Evolutionary conservation across 73 alveolate species (phyloP).

Genomic region (Paramecium tetraurelia): DNA sequence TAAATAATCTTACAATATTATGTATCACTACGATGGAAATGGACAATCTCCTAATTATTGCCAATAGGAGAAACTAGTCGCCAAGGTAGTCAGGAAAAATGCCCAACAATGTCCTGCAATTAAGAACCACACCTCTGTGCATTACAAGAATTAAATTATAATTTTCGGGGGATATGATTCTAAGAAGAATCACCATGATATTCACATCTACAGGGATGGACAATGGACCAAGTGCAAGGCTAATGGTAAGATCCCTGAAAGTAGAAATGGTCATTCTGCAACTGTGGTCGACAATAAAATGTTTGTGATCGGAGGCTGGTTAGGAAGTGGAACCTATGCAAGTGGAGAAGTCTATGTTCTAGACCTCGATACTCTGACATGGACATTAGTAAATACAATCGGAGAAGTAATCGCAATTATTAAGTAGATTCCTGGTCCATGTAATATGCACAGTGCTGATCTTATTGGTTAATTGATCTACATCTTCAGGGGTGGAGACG

Average conservation of each 20-base stretch:
- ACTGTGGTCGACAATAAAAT: slow-evolving; percentile 76
- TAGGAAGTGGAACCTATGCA: slow-evolving; percentile 82
- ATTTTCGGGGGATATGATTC: slow-evolving; percentile 89
- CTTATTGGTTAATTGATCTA: slow-evolving; percentile 71
- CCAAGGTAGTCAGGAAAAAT: neutral
- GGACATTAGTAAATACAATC: slow-evolving; percentile 69
- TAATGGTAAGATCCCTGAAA: slow-evolving; percentile 80
- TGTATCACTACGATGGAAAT: neutral
- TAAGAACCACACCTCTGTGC: slow-evolving; percentile 86
- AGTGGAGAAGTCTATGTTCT: slow-evolving; percentile 79
- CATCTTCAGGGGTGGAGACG: slow-evolving; percentile 94
- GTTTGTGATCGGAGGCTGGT: slow-evolving; percentile 91
- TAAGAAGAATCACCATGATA: slow-evolving; percentile 75
- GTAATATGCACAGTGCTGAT: slow-evolving; percentile 94
- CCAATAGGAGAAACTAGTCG: neutral
- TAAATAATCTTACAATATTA: too few species aligned
- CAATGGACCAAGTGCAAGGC: slow-evolving; percentile 64
- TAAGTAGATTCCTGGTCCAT: slow-evolving; percentile 75
- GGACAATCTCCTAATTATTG: neutral
- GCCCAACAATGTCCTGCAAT: slow-evolving; percentile 51
- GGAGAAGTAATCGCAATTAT: slow-evolving; percentile 59
- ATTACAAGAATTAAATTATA: slow-evolving; percentile 68
- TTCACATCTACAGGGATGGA: slow-evolving; percentile 66
- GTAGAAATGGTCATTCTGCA: slow-evolving; percentile 94
- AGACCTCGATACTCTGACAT: slow-evolving; percentile 64